These are phyloP conservation scores for Backusella tuberculispora DNA, from an alignment of 192 early-diverging fungal species.

Conservation along the genomic window DNA sequence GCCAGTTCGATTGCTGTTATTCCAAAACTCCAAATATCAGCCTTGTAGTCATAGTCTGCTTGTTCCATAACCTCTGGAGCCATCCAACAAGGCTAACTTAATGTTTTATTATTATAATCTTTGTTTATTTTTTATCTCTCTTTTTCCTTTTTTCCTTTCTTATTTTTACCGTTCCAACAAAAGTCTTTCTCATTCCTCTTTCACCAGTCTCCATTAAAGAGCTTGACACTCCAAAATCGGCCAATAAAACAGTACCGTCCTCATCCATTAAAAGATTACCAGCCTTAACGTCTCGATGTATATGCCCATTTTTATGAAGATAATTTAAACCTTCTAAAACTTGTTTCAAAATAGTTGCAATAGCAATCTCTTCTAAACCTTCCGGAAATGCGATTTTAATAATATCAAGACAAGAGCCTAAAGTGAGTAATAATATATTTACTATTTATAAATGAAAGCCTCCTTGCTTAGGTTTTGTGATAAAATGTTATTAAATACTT, in stretches of 20 bases:
- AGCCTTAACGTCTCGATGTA: constrained; percentile 76
- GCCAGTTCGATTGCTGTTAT: constrained; percentile 88
- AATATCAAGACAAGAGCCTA: constrained; percentile 85
- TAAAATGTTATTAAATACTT: constrained; percentile 23
- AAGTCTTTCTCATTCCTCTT: constrained; percentile 60
- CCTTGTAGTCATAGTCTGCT: constrained; percentile 85
- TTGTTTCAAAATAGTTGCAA: constrained; percentile 85
- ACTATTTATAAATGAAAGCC: not conserved
- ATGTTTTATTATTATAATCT: not conserved
- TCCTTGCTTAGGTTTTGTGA: not conserved
- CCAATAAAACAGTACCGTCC: constrained; percentile 63
- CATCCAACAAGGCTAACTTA: constrained; percentile 61
- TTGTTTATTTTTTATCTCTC: not conserved
- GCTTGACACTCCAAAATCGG: constrained; percentile 74
- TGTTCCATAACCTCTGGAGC: constrained; percentile 91
- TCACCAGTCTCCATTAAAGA: constrained; percentile 69
- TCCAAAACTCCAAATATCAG: constrained; percentile 92
- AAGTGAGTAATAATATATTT: not conserved
- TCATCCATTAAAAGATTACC: constrained; percentile 72
- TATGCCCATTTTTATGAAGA: constrained; percentile 67
- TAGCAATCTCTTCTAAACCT: constrained; percentile 79
- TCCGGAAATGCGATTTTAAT: constrained; percentile 83
- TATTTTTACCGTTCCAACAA: constrained; percentile 66
- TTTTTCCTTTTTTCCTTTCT: not conserved
- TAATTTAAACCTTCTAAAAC: constrained; percentile 67